Conservation (phyloP, 2,329 filamentous ascomycete species). For the Alternaria sp. region DNA sequence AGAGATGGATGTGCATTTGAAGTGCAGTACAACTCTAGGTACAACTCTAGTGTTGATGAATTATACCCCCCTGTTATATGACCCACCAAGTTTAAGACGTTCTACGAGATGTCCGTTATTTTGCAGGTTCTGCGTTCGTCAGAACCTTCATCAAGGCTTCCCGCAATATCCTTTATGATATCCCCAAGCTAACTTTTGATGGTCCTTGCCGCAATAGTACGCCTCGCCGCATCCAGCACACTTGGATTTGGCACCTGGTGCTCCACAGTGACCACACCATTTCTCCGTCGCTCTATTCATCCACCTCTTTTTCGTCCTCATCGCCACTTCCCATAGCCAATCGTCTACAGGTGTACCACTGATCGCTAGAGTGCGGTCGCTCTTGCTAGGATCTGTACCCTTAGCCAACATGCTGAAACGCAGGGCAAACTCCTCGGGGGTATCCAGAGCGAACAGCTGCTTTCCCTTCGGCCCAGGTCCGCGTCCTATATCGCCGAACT, state of each 20-base stretch:
- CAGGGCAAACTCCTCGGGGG: not conserved
- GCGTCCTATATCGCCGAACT: conserved; percentile 3
- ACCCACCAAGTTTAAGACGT: not conserved
- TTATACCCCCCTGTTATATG: not conserved
- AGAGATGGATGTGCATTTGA: not conserved
- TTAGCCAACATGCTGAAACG: not conserved
- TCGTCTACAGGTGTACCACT: not conserved
- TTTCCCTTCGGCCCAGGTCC: conserved; percentile 2
- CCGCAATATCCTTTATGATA: conserved; percentile 1
- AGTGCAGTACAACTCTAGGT: not conserved
- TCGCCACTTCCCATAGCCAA: not conserved
- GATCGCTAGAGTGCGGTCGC: not conserved
- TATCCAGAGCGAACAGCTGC: conserved; percentile 2
- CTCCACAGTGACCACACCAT: conserved; percentile 5
- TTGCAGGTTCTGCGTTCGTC: not conserved
- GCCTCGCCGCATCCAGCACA: conserved; percentile 1
- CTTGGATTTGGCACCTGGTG: not conserved
- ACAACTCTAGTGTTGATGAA: not conserved
- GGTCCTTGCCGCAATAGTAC: conserved; percentile 1
- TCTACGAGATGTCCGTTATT: not conserved
- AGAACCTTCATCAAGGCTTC: not conserved
- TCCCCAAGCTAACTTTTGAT: not conserved
- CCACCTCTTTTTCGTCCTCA: not conserved
- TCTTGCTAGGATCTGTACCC: not conserved
- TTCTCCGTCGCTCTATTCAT: not conserved